Evolutionary conservation across 352 stramenopile genomes (phyloP), one percentile per base, ranked within the genome.

Genomic region (Thraustochytrium striatum): DNA sequence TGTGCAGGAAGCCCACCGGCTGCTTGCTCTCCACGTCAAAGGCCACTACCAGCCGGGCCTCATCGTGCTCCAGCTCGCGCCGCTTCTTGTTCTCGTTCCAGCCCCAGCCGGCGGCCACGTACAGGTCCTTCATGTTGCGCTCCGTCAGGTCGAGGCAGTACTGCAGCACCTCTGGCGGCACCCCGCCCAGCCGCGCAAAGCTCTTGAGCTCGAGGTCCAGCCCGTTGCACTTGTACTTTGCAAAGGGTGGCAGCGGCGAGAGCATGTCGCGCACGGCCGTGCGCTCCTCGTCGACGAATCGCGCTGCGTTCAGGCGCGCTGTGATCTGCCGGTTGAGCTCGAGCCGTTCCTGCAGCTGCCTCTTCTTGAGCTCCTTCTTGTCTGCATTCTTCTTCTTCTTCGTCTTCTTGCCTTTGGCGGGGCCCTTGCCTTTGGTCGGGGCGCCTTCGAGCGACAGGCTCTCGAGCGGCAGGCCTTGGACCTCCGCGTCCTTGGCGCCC

Each of bases 41-140:
- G 2, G 65, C 65, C 1, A 75, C 65, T 8, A 75, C 16, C 1
- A 75, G 52, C 2, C 85, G 78, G 21, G 85, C 81, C 44, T 83
- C 53, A 30, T 43, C 52, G 39, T 87, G 69, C 41, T 72, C 72
- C 39, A 89, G 81, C 69, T 88, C 85, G 19, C 53, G 39, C 58
- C 61, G 36, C 80, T 88, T 88, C 69, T 87, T 70, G 36, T 43
- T 68, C 28, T 84, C 68, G 39, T 86, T 65, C 83, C 83, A 88
- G 25, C 84, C 84, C 85, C 85, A 88, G 2, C 83, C 83, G 21
- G 73, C 69, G n/a, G 62, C 55, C 33, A 84, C 72, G 82, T 88
- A 88, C 78, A 87, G 78, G 43, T 85, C 70, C 79, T 84, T 62
- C 85, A 88, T 88, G 73, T 89, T 88, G n/a, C 2, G 11, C 69